phyloP scores from a whole-genome alignment of 2,329 filamentous ascomycete species.

The Xylaria sp. region DNA sequence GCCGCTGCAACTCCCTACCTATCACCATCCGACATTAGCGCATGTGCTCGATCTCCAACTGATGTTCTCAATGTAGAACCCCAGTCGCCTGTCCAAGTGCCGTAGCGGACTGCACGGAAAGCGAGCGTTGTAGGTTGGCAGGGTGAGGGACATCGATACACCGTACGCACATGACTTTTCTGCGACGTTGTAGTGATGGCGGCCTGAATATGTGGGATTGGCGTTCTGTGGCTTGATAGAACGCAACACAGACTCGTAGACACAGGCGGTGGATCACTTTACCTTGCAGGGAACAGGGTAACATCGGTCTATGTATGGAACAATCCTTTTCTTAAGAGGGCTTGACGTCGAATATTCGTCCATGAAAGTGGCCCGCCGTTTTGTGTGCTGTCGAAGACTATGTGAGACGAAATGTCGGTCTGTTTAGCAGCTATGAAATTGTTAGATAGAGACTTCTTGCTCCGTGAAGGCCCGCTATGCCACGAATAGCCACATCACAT shows the following conservation, averaged over 20 bases:
- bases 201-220: background rate
- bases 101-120: no score
- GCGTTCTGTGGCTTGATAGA: background rate
- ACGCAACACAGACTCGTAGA: no score
- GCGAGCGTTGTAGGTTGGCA: background rate
- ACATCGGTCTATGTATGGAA: constrained; percentile 3
- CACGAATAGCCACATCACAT: no score
- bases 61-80: background rate
- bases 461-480: no score
- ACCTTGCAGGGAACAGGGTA: background rate
- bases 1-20: background rate
- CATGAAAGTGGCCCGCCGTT: background rate
- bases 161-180: background rate
- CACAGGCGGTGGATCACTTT: no score
- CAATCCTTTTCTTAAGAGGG: background rate
- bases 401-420: background rate
- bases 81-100: background rate
- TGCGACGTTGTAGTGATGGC: background rate
- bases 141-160: background rate
- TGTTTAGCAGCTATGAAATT: background rate
- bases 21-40: background rate
- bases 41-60: background rate
- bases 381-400: background rate
- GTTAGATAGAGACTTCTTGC: no score
- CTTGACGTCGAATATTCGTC: background rate